A percentile compares a stretch with the other conserved stretches of the same genome.
Conservation (phyloP, 1,284 basidiomycete species). For the Puccinia coronata region DNA sequence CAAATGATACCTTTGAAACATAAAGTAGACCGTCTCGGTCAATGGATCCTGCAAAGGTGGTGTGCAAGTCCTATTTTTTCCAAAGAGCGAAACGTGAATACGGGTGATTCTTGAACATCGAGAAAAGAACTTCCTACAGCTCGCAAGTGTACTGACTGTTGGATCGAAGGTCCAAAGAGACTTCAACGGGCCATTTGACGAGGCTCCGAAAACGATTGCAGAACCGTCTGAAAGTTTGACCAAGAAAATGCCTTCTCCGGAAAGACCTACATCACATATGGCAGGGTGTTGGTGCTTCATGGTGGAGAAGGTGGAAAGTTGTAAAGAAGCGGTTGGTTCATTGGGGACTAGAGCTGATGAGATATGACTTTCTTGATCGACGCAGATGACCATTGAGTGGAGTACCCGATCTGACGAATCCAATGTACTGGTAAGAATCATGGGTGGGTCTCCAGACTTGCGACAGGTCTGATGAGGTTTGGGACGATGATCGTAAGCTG, state of each 20-base stretch:
- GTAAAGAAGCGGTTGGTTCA: not conserved
- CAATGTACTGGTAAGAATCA: not conserved
- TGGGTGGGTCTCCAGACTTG: constrained; percentile 22
- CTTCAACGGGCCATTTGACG: constrained; percentile 17
- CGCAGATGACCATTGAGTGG: constrained; percentile 26
- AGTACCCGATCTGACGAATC: not conserved
- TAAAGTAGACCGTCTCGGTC: constrained; percentile 47
- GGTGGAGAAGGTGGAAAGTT: constrained; percentile 24
- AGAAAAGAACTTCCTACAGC: not conserved
- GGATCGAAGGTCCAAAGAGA: constrained; percentile 43
- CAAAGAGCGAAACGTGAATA: not conserved
- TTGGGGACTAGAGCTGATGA: constrained; percentile 22
- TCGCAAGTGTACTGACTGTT: not conserved
- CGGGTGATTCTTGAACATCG: not conserved
- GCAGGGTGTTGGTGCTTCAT: constrained; percentile 17
- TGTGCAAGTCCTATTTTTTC: not conserved
- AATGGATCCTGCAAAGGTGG: constrained; percentile 39
- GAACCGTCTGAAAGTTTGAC: constrained; percentile 30
- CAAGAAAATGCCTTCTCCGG: constrained; percentile 25
- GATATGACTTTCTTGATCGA: constrained; percentile 24
- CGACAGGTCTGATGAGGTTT: constrained; percentile 6
- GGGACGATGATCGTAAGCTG: constrained; percentile 21
- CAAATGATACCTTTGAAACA: constrained; percentile 36
- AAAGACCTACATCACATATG: constrained; percentile 21
- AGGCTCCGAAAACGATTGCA: constrained; percentile 22